phyloP scores from a whole-genome alignment of 2,329 filamentous ascomycete species.

The Sclerotinia trifoliorum region DNA sequence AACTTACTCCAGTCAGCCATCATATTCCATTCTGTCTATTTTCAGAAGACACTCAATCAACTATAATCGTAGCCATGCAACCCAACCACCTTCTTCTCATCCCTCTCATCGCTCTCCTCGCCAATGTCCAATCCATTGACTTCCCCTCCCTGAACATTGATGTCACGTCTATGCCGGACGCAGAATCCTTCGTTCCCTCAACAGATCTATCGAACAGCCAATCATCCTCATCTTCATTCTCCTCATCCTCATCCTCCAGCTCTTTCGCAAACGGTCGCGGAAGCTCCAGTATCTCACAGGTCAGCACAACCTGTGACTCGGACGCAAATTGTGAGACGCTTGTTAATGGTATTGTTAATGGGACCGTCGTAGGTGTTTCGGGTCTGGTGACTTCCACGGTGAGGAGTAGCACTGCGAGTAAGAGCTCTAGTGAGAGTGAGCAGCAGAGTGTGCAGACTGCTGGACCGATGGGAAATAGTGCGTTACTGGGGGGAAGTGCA shows the following conservation, averaged over 20 bases:
- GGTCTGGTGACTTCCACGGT: neutral
- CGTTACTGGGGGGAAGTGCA: neutral
- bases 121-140: neutral
- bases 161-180: neutral
- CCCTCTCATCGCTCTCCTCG: neutral
- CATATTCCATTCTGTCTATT: neutral
- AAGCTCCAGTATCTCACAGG: neutral
- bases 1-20: neutral
- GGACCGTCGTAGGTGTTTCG: neutral
- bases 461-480: neutral
- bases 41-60: neutral
- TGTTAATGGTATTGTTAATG: constrained; percentile 3
- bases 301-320: neutral
- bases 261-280: neutral
- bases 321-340: constrained; percentile 12
- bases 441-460: neutral
- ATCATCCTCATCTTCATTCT: constrained; percentile 4
- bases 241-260: constrained; percentile 6
- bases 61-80: neutral
- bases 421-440: neutral
- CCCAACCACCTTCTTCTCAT: neutral
- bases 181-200: neutral
- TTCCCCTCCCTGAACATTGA: neutral
- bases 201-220: neutral
- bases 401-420: neutral